A percentile compares a stretch with the other conserved stretches of the same genome.
These are phyloP conservation scores for Pluteus cervinus DNA, from an alignment of 768 basidiomycete genomes.

Conservation along the genomic window DNA sequence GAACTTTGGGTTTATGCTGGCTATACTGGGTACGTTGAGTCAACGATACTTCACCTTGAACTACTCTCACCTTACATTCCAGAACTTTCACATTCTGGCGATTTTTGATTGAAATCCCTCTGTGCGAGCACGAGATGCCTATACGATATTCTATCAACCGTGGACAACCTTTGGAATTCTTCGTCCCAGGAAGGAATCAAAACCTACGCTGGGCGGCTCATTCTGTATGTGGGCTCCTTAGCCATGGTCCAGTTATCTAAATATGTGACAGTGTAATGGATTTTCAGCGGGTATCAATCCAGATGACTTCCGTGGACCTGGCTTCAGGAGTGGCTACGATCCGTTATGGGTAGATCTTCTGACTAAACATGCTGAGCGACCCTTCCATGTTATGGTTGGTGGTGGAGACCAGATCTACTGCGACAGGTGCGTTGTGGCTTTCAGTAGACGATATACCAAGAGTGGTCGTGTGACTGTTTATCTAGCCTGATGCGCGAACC, in stretches of 20 bases:
- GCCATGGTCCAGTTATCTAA: neutral
- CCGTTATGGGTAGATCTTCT: constrained; percentile 95
- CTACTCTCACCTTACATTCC: constrained; percentile 3
- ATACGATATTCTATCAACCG: constrained; percentile 80
- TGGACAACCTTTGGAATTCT: constrained; percentile 73
- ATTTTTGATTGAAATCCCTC: constrained; percentile 79
- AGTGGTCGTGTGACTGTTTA: neutral
- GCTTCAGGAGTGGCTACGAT: constrained; percentile 78
- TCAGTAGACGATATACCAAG: neutral
- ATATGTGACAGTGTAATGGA: constrained; percentile 63
- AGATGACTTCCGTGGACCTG: constrained; percentile 78
- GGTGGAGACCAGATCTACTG: constrained; percentile 94
- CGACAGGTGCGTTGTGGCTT: constrained; percentile 46
- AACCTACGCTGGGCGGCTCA: constrained; percentile 92
- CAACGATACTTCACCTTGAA: constrained; percentile 4
- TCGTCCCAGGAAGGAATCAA: constrained; percentile 71
- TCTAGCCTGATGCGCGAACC: constrained; percentile 76
- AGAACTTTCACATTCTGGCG: constrained; percentile 95
- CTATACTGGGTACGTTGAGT: constrained; percentile 39
- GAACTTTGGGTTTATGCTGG: constrained; percentile 70
- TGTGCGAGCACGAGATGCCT: constrained; percentile 64
- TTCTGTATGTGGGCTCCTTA: constrained; percentile 46
- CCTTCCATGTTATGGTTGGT: constrained; percentile 89
- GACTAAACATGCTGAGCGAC: constrained; percentile 66
- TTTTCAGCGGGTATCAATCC: constrained; percentile 88